phyloP scores from a whole-genome alignment of 2,329 filamentous ascomycete genomes.

The Diaporthe citri region DNA sequence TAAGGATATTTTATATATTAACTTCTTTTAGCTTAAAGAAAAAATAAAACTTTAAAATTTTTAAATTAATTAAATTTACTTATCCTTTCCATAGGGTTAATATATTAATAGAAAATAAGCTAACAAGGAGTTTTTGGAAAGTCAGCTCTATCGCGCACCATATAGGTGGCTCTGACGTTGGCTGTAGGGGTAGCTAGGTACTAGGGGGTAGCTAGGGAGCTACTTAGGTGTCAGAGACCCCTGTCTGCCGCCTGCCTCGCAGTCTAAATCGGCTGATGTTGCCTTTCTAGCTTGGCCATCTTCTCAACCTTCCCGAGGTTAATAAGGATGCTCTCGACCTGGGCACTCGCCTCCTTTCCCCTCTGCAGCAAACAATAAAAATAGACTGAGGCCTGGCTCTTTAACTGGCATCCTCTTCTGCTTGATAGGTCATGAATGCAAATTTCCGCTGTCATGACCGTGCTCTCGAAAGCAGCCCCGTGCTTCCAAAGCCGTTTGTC shows the following conservation, averaged over 20 bases:
- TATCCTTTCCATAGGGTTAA: too few species aligned
- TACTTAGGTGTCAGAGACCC: background rate
- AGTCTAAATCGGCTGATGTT: background rate
- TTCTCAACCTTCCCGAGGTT: conserved; percentile 9
- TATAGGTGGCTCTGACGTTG: too few species aligned
- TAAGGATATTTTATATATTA: too few species aligned
- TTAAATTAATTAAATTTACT: too few species aligned
- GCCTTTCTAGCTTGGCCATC: background rate
- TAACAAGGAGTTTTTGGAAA: too few species aligned
- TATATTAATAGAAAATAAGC: too few species aligned
- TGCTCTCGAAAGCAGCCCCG: background rate
- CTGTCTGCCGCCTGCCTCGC: too few species aligned
- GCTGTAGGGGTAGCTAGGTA: background rate
- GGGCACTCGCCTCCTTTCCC: background rate
- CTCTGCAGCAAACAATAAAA: background rate
- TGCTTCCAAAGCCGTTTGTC: background rate
- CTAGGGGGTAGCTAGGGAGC: background rate
- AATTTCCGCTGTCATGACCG: background rate
- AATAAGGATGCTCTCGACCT: background rate
- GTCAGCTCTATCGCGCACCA: too few species aligned
- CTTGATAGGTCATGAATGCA: background rate
- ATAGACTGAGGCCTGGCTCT: background rate
- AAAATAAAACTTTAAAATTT: too few species aligned
- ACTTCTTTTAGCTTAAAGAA: too few species aligned
- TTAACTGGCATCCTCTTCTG: background rate